Evolutionary conservation across 148 eudicot species (phyloP), one percentile per base, ranked within the genome.

Genomic region (Nyssa sinensis): DNA sequence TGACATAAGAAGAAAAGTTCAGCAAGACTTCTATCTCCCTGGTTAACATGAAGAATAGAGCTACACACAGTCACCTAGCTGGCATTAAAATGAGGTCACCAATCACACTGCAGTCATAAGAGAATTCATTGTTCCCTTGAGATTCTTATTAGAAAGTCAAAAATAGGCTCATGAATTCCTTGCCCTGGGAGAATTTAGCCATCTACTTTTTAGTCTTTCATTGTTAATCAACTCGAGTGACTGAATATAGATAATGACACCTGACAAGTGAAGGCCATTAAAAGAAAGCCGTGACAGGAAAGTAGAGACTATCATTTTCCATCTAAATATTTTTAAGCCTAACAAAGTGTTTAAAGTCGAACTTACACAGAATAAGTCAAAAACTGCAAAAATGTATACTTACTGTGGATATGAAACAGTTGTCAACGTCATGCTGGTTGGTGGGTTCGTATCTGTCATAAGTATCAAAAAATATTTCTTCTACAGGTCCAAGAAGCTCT

Each of bases 341-440:
- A n/a, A 24, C 23, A 16, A 67, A 25, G 19, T 9, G 32, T 37
- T 3, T 3, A 35, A 33, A 35, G n/a, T 72, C 25, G 21, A 28
- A 62, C 39, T 28, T 41, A n/a, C n/a, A 61, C 27, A 25, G 62
- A 31, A 25, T 5, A 68, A 9, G 28, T n/a, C 13, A 30, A 37
- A 67, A 25, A 24, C 3, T 9, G 25, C 1, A 31, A 61, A 31
- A 53, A 25, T 0, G n/a, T 47, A 33, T 64, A 65, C 94, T 81
- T 88, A 95, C 99, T 19, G 89, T 79, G 37, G 99, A 95, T 72
- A 95, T 85, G 82, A 87, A 95, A 87, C 99, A 92, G 81, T 76
- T 81, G 67, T 95, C 99, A 61, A 84, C 37, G 44, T 73, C 77
- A 39, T 77, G 58, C 17, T 79, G 60, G 68, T 95, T 92, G 17